Percentiles rank a stretch among this genome's conserved stretches.
These are phyloP conservation scores for Ajuga chamaepitys DNA, from an alignment of 257 asterid species.

Conservation along the genomic window DNA sequence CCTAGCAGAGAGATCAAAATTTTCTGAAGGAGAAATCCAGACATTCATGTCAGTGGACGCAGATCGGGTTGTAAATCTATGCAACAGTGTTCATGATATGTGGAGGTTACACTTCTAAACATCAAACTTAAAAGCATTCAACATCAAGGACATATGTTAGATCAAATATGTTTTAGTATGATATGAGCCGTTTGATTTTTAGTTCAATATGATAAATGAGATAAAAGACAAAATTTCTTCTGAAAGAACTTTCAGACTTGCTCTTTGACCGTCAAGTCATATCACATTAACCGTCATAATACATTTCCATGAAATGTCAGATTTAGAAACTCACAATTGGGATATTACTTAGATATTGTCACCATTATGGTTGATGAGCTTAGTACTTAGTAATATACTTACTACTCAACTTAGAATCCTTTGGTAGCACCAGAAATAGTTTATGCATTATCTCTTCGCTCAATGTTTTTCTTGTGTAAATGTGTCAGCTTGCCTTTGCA, in stretches of 20 bases:
- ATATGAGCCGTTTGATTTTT: not conserved
- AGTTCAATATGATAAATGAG: not conserved
- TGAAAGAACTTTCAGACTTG: slow-evolving; percentile 2
- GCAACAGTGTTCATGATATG: slow-evolving; percentile 91
- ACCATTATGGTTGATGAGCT: not conserved
- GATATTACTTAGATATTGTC: not conserved
- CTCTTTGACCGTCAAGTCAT: not conserved
- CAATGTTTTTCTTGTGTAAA: slow-evolving; percentile 17
- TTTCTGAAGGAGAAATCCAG: slow-evolving; percentile 97
- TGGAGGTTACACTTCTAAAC: slow-evolving; percentile 63
- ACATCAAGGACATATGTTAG: not conserved
- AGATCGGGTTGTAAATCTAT: slow-evolving; percentile 73
- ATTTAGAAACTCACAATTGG: not conserved
- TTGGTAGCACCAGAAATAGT: not conserved
- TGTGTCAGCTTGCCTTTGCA: slow-evolving; percentile 89
- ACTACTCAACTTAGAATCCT: not conserved
- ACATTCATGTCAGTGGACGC: slow-evolving; percentile 99
- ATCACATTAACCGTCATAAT: not conserved
- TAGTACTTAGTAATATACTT: not conserved
- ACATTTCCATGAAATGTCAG: not conserved
- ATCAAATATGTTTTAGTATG: not conserved
- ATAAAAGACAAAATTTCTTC: not conserved
- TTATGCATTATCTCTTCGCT: not conserved
- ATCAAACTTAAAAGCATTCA: slow-evolving; percentile 5
- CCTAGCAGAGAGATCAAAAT: slow-evolving; percentile 86